Evolutionary conservation across 2,329 filamentous ascomycete species (phyloP).

Genomic region (Coniella lustricola): DNA sequence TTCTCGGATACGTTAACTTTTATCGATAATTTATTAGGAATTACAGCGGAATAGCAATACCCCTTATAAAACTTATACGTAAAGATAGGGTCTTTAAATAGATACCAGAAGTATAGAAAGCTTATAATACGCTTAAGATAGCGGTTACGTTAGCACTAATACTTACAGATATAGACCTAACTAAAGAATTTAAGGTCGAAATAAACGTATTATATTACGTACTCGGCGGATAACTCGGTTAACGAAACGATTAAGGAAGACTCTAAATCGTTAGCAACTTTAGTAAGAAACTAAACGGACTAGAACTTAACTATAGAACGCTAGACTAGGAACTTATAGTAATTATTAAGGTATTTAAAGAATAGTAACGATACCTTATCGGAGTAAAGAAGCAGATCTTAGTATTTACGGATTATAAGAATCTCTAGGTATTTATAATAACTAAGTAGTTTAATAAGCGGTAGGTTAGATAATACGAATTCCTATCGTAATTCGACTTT

Average conservation of each 20-base stretch:
- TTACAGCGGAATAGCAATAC: slow-evolving; percentile 19
- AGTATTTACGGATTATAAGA: slow-evolving; percentile 21
- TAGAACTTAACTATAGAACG: slow-evolving; percentile 23
- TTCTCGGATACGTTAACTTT: slow-evolving; percentile 26
- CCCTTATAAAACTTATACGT: slow-evolving; percentile 19
- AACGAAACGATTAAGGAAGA: slow-evolving; percentile 13
- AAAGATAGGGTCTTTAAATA: slow-evolving; percentile 13
- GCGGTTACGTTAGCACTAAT: slow-evolving; percentile 14
- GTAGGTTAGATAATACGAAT: slow-evolving; percentile 22
- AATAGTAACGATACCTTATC: slow-evolving; percentile 22
- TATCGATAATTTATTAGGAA: slow-evolving; percentile 24
- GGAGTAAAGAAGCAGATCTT: slow-evolving; percentile 11
- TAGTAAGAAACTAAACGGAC: slow-evolving; percentile 15
- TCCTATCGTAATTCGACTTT: slow-evolving; percentile 21
- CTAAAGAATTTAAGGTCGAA: slow-evolving; percentile 17
- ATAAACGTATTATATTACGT: slow-evolving; percentile 18
- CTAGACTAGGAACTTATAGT: slow-evolving; percentile 22
- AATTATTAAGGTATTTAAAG: slow-evolving; percentile 20
- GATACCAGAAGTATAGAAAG: slow-evolving; percentile 6
- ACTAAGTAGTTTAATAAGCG: slow-evolving; percentile 21
- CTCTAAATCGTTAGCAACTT: slow-evolving; percentile 11
- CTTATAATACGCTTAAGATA: slow-evolving; percentile 20
- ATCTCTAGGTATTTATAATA: slow-evolving; percentile 23
- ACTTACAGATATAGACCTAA: slow-evolving; percentile 15
- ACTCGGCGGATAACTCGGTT: slow-evolving; percentile 15